A percentile compares a stretch with the other conserved stretches of the same genome.
Evolutionary conservation across 1,284 basidiomycete genomes (phyloP).

Genomic region (Neotropicomus parvogracilis): DNA sequence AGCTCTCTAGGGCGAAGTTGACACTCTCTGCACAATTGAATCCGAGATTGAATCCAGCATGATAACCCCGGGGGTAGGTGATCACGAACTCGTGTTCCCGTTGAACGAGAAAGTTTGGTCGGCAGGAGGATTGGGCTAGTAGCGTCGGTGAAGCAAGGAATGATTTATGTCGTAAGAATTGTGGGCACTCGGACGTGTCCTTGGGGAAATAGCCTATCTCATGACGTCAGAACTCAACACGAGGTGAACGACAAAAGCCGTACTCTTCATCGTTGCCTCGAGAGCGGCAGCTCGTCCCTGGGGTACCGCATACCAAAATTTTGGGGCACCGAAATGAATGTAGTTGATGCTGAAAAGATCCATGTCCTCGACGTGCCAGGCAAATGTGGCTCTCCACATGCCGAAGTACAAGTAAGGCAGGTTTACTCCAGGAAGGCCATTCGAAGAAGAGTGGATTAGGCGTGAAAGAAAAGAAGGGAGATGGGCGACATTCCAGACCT

Average conservation of each 20-base stretch:
- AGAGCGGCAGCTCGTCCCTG: conserved; percentile 77
- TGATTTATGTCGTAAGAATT: conserved; percentile 96
- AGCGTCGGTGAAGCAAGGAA: conserved; percentile 89
- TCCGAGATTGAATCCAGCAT: conserved; percentile 95
- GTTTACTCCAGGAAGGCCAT: conserved; percentile 91
- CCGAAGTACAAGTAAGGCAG: conserved; percentile 98
- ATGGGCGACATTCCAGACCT: conserved; percentile 89
- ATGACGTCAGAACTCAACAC: conserved; percentile 3
- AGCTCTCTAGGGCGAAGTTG: conserved; percentile 95
- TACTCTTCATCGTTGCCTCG: conserved; percentile 80
- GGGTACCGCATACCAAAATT: conserved; percentile 95
- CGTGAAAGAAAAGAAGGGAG: conserved; percentile 86
- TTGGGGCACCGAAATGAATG: conserved; percentile 97
- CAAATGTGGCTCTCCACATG: conserved; percentile 98
- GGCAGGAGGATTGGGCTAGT: conserved; percentile 76
- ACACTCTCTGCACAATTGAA: conserved; percentile 98
- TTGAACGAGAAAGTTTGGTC: conserved; percentile 88
- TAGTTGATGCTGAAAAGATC: conserved; percentile 99
- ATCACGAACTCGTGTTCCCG: conserved; percentile 93
- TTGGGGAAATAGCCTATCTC: conserved; percentile 78
- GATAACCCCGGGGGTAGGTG: conserved; percentile 92
- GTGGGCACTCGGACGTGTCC: conserved; percentile 80
- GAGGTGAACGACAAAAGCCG: conserved; percentile 15
- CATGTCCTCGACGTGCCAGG: conserved; percentile 99
- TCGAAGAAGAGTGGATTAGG: conserved; percentile 61